Conservation (phyloP, 768 basidiomycete species). For the Steccherinum ochraceum region DNA sequence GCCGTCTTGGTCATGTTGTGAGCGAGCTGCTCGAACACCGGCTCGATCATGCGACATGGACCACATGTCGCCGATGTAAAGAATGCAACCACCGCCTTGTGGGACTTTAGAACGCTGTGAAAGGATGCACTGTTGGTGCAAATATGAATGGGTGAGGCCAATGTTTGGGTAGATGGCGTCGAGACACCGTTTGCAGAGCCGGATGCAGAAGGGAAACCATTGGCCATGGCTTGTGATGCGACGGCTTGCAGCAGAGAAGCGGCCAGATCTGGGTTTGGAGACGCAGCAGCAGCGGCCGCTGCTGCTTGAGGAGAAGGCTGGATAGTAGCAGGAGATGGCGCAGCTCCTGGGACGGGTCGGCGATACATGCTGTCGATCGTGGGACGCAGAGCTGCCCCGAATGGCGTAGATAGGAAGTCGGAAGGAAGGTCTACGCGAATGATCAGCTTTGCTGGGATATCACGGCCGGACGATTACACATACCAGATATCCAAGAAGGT, state of each 20-base stretch:
- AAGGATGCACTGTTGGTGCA: slow-evolving; percentile 75
- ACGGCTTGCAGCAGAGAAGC: slow-evolving; percentile 52
- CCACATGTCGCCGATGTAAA: slow-evolving; percentile 75
- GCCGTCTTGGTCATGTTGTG: slow-evolving; percentile 40
- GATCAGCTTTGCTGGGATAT: background rate
- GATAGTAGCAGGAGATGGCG: slow-evolving; percentile 23
- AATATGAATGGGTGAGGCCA: slow-evolving; percentile 60
- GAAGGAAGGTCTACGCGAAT: slow-evolving; percentile 54
- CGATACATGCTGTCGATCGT: slow-evolving; percentile 90
- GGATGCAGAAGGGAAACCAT: slow-evolving; percentile 15
- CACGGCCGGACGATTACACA: slow-evolving; percentile 9
- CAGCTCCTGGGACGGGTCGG: slow-evolving; percentile 42
- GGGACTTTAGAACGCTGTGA: slow-evolving; percentile 51
- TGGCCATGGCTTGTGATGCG: slow-evolving; percentile 41
- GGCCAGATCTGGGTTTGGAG: slow-evolving; percentile 44
- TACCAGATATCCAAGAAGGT: slow-evolving; percentile 78
- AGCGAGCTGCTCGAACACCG: slow-evolving; percentile 75
- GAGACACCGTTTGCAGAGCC: slow-evolving; percentile 19
- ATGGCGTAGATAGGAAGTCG: slow-evolving; percentile 85
- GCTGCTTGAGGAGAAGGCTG: slow-evolving; percentile 27
- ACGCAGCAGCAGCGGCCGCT: slow-evolving; percentile 23
- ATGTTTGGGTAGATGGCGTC: slow-evolving; percentile 38
- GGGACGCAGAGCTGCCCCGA: slow-evolving; percentile 79
- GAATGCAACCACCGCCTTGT: slow-evolving; percentile 72
- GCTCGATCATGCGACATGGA: slow-evolving; percentile 81